phyloP scores from a whole-genome alignment of 768 basidiomycete genomes.

The Rhizopogon sp. region DNA sequence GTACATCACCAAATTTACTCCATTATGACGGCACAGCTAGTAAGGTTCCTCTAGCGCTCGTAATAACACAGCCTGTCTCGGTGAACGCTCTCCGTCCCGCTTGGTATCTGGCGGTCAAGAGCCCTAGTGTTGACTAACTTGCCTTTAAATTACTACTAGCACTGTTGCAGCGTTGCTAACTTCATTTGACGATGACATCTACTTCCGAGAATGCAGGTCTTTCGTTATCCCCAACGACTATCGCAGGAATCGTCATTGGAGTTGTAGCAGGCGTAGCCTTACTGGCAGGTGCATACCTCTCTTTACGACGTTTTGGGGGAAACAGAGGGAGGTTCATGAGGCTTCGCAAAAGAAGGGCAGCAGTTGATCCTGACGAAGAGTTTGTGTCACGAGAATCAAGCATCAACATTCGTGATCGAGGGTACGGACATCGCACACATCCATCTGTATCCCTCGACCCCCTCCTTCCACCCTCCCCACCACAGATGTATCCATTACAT shows the following conservation, averaged over 20 bases:
- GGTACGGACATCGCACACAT: constrained; percentile 6
- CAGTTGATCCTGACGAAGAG: background rate
- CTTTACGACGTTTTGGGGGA: constrained; percentile 8
- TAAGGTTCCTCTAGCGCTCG: no score
- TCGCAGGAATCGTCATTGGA: constrained; percentile 20
- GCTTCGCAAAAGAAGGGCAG: constrained; percentile 7
- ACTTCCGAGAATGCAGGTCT: background rate
- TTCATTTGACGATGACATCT: background rate
- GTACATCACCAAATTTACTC: background rate
- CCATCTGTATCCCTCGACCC: constrained; percentile 19
- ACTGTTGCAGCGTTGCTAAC: no score
- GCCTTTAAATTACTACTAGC: no score
- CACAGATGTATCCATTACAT: background rate
- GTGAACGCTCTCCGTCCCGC: background rate
- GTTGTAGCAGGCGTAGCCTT: constrained; percentile 9
- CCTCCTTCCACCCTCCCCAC: constrained; percentile 11
- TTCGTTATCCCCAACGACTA: constrained; percentile 4
- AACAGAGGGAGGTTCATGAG: constrained; percentile 9
- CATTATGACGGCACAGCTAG: background rate
- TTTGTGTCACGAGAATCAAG: background rate
- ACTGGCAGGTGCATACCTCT: constrained; percentile 9
- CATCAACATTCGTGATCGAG: background rate
- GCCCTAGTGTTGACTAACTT: background rate
- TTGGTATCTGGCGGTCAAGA: background rate
- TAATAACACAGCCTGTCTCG: background rate